A percentile compares a stretch with the other conserved stretches of the same genome.
Evolutionary conservation across 2,329 filamentous ascomycete species (phyloP).

Genomic region (Colletotrichum brevisporum): DNA sequence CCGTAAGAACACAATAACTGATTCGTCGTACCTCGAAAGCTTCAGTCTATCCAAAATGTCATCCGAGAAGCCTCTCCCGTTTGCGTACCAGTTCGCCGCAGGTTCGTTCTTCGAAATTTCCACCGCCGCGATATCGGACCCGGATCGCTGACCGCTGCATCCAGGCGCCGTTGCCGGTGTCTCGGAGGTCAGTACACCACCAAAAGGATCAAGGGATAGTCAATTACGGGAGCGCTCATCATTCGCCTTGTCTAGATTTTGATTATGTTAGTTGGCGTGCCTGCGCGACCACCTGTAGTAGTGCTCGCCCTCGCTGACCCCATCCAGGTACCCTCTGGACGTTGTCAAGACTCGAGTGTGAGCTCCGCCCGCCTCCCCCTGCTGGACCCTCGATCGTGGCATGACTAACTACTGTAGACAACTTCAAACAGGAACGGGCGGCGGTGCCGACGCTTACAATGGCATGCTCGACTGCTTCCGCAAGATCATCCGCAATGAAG

Average conservation of each 20-base stretch:
- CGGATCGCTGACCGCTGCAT: slow-evolving; percentile 46
- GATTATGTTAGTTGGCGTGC: slow-evolving; percentile 76
- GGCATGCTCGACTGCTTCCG: slow-evolving; percentile 98
- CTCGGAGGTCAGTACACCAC: slow-evolving; percentile 83
- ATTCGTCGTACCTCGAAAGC: slow-evolving; percentile 2
- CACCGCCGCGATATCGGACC: slow-evolving; percentile 42
- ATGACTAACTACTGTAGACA: slow-evolving; percentile 70
- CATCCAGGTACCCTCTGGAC: slow-evolving; percentile 92
- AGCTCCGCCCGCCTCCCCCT: slow-evolving; percentile 53
- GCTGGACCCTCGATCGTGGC: slow-evolving; percentile 40
- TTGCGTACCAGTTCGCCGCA: slow-evolving; percentile 95
- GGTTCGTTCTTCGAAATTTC: slow-evolving; percentile 67
- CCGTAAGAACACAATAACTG: slow-evolving; percentile 7
- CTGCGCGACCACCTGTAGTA: slow-evolving; percentile 29
- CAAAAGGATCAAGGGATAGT: neutral
- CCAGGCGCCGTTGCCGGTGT: slow-evolving; percentile 94
- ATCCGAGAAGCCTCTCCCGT: slow-evolving; percentile 83
- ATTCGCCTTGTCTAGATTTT: slow-evolving; percentile 74
- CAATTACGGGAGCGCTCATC: slow-evolving; percentile 45
- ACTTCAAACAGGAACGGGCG: slow-evolving; percentile 81
- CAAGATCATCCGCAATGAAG: slow-evolving; percentile 97
- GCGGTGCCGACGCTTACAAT: slow-evolving; percentile 88
- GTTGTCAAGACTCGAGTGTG: slow-evolving; percentile 98
- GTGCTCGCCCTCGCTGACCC: slow-evolving; percentile 40
- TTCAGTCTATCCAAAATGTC: slow-evolving; percentile 66